phyloP scores from a whole-genome alignment of 495 filamentous ascomycete species.

The Cercophora sp. region DNA sequence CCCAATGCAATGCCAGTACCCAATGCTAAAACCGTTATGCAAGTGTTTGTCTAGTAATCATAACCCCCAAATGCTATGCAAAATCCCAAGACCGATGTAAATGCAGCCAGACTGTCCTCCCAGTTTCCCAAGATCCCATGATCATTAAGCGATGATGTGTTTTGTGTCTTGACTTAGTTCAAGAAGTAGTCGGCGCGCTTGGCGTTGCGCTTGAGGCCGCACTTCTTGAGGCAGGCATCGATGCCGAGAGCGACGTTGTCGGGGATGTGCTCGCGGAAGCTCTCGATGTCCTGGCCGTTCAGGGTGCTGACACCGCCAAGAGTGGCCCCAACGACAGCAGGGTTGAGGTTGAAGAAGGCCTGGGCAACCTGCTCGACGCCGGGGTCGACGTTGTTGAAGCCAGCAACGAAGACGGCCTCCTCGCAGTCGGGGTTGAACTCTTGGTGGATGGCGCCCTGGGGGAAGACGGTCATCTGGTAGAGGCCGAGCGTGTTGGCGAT shows the following conservation, averaged over 20 bases:
- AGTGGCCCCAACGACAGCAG: slow-evolving; percentile 1
- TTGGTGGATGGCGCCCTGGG: slow-evolving; percentile 47
- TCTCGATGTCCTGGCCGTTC: slow-evolving; percentile 4
- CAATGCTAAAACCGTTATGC: too few relatives aligned
- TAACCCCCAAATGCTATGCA: too few relatives aligned
- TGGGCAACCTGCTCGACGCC: slow-evolving; percentile 46
- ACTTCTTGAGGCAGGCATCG: slow-evolving; percentile 8
- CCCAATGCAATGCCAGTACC: too few relatives aligned
- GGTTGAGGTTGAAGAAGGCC: slow-evolving; percentile 11
- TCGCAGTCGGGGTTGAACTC: slow-evolving; percentile 49
- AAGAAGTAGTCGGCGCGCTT: slow-evolving; percentile 10
- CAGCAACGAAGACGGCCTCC: slow-evolving; percentile 27
- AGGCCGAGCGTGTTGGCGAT: slow-evolving; percentile 38
- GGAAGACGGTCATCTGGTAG: slow-evolving; percentile 41
- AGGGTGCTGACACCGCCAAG: slow-evolving; percentile 13
- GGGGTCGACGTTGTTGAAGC: slow-evolving; percentile 46
- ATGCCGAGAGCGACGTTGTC: slow-evolving; percentile 8
- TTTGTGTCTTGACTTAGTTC: too few relatives aligned
- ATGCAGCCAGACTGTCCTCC: too few relatives aligned
- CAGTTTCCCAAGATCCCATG: too few relatives aligned
- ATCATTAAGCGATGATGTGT: too few relatives aligned
- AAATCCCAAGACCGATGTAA: too few relatives aligned
- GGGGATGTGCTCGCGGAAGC: slow-evolving; percentile 8
- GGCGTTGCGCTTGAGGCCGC: slow-evolving; percentile 8
- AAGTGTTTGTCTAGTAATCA: too few relatives aligned